phyloP scores from a whole-genome alignment of 192 early-diverging fungal species.

The Podila horticola region DNA sequence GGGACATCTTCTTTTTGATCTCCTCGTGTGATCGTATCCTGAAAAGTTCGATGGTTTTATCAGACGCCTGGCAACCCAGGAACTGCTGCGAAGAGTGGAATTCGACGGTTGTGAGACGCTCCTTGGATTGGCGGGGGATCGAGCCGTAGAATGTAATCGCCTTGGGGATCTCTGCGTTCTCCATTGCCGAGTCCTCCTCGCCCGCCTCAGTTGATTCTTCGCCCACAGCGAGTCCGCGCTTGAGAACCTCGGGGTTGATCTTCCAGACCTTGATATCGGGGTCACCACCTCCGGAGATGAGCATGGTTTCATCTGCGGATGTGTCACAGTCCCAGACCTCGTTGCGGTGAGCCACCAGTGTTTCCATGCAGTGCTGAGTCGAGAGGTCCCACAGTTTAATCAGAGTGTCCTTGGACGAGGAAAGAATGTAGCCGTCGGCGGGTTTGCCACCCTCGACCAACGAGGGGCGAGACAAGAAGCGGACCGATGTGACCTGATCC shows the following conservation, averaged over 20 bases:
- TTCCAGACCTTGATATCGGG: slow-evolving; percentile 89
- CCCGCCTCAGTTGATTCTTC: slow-evolving; percentile 54
- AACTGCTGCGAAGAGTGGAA: slow-evolving; percentile 85
- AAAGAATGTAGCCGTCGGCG: slow-evolving; percentile 78
- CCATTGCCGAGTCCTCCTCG: slow-evolving; percentile 41
- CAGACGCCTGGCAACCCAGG: slow-evolving; percentile 83
- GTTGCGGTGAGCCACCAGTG: slow-evolving; percentile 89
- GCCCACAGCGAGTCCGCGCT: slow-evolving; percentile 63
- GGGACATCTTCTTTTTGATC: slow-evolving; percentile 84
- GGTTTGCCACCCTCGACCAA: slow-evolving; percentile 56
- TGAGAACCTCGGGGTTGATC: slow-evolving; percentile 71
- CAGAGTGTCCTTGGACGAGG: slow-evolving; percentile 95
- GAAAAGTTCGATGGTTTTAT: slow-evolving; percentile 87
- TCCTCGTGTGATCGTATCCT: slow-evolving; percentile 81
- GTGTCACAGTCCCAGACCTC: slow-evolving; percentile 93
- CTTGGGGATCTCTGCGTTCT: slow-evolving; percentile 58
- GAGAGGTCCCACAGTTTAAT: slow-evolving; percentile 96
- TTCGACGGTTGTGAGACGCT: slow-evolving; percentile 80
- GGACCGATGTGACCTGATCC: slow-evolving; percentile 87
- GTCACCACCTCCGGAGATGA: slow-evolving; percentile 91
- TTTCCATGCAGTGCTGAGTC: slow-evolving; percentile 96
- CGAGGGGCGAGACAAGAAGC: slow-evolving; percentile 63
- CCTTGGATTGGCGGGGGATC: slow-evolving; percentile 82
- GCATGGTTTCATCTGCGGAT: slow-evolving; percentile 67
- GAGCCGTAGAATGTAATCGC: slow-evolving; percentile 80